phyloP scores from a whole-genome alignment of 2,329 filamentous ascomycete species.

The Shiraia sp. region DNA sequence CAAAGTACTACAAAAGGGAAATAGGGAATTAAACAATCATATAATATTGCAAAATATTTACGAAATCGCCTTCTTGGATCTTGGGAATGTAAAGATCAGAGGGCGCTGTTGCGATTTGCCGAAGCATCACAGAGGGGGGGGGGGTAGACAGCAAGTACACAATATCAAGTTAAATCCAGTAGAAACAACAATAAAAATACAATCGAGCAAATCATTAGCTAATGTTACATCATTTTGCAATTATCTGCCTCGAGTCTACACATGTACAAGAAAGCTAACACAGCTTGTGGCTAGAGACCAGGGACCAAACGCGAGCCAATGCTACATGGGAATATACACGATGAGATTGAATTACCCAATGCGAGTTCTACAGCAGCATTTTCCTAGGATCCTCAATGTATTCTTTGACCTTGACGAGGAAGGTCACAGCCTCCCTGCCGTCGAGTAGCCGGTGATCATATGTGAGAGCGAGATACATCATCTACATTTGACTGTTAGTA shows the following conservation, averaged over 20 bases:
- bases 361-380: conserved; percentile 68
- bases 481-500: conserved; percentile 50
- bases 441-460: conserved; percentile 97
- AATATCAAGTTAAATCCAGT: too few species aligned
- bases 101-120: too few species aligned
- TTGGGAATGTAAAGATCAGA: too few species aligned
- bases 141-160: too few species aligned
- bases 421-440: conserved; percentile 92
- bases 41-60: too few species aligned
- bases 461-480: conserved; percentile 98
- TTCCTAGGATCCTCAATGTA: conserved; percentile 93
- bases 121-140: too few species aligned
- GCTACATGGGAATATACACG: neutral
- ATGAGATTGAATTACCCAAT: conserved; percentile 22
- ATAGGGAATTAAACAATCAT: too few species aligned
- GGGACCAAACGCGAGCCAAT: neutral
- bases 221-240: too few species aligned
- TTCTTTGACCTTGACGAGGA: conserved; percentile 96
- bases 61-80: too few species aligned
- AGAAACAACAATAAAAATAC: neutral
- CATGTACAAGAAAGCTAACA: too few species aligned
- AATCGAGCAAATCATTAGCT: neutral
- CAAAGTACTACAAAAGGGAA: too few species aligned
- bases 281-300: neutral
- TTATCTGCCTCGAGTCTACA: too few species aligned